Percentiles rank a stretch among this genome's conserved stretches.
Conservation (phyloP, 345 rosid genomes). For the Acer saccharum region DNA sequence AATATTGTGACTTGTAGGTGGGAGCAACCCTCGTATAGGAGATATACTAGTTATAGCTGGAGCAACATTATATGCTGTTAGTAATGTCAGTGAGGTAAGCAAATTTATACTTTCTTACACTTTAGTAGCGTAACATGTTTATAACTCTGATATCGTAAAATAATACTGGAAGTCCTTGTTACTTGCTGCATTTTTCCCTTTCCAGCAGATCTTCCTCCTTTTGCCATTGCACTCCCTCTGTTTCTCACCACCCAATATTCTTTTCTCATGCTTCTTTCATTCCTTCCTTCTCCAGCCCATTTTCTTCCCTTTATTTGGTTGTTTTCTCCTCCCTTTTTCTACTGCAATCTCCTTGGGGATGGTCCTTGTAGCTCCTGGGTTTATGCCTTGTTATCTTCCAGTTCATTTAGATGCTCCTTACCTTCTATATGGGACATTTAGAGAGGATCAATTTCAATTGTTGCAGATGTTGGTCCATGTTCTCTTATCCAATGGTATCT, state of each 20-base stretch:
- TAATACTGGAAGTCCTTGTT: neutral
- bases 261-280: neutral
- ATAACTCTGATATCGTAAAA: neutral
- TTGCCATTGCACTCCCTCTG: neutral
- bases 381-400: neutral
- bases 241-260: neutral
- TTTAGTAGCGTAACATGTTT: conserved; percentile 5
- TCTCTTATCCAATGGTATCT: neutral
- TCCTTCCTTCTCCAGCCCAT: neutral
- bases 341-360: neutral
- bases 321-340: neutral
- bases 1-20: conserved; percentile 44
- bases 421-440: neutral
- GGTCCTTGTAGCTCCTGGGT: neutral
- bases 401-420: neutral
- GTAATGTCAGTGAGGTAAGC: conserved; percentile 76
- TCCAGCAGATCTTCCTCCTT: neutral
- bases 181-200: neutral
- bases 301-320: neutral
- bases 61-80: conserved; percentile 67
- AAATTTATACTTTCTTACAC: conserved; percentile 9
- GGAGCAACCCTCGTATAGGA: conserved; percentile 68
- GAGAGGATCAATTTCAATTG: neutral
- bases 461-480: neutral
- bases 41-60: conserved; percentile 73